Evolutionary conservation across 2,329 filamentous ascomycete genomes (phyloP), one percentile per base, ranked within the genome.

Genomic region (Cladosporium phlei): DNA sequence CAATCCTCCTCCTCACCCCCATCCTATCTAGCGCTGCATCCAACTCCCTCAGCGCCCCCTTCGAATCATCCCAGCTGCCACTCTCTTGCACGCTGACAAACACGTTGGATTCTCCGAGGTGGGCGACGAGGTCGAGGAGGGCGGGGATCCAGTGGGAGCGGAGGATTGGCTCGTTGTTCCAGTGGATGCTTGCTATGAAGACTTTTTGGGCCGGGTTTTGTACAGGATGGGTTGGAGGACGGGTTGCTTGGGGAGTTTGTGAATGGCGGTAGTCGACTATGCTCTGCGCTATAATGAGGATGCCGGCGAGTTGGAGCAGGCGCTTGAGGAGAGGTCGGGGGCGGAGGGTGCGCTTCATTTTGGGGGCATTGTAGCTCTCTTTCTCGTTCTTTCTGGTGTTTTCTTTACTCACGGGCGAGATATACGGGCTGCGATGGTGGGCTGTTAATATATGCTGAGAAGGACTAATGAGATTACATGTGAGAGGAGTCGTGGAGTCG

Each of bases 181-280:
- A 86, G 58, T 85, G 82, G 59, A 83, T 79, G 51, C 78, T 79
- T 4, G 82, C 79, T 50, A 88, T 85, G 66, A 80, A 88, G 51
- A 88, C 75, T 34, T 37, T 54, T 16, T 45, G 27, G 14, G 17
- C 32, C 19, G 17, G 19, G n/a, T n/a, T n/a, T n/a, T n/a, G n/a
- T n/a, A n/a, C n/a, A n/a, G n/a, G n/a, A n/a, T n/a, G n/a, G n/a
- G n/a, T n/a, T n/a, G n/a, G n/a, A 12, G 22, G 16, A 3, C 12
- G 5, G 24, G 21, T 24, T 3, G 24, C 11, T 11, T 30, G 22
- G 11, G 16, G 11, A 8, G 29, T 8, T 14, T 22, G 37, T 14
- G 42, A 28, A 6, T 32, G 42, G 3, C 42, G 42, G 22, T 37
- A 37, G 42, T 45, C 42, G 32, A 45, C 24, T 35, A 45, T 45